Evolutionary conservation across 805 yeast species (phyloP), one percentile per base, ranked within the genome.

Genomic region (Zygosaccharomyces kombuchaensis): DNA sequence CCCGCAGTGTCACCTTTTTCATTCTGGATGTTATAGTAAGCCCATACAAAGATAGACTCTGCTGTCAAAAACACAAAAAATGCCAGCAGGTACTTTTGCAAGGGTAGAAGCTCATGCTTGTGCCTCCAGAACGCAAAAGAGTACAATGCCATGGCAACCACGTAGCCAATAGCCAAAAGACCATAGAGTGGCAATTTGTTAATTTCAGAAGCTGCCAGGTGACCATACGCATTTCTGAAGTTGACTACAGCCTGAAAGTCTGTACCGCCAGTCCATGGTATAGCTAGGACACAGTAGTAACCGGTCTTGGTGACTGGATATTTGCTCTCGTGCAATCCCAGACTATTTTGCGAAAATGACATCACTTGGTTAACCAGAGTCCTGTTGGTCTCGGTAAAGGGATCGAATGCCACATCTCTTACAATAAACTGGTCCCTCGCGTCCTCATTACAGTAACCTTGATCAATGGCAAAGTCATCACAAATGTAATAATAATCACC

Each of bases 111-210:
- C 62, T 91, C 96, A 58, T 87, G 79, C 53, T 95, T 80, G 66
- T 87, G 90, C 59, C 81, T 85, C 73, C 81, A 84, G 62, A 87
- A 86, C 51, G 87, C 87, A 69, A 87, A 90, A 31, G 87, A 81
- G 73, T 88, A 93, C 50, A 86, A 72, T n/a, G 85, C 81, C 60
- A 88, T 74, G 8, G 88, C 82, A 34, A 87, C 84, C 6, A 85
- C 87, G 62, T 93, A 93, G 34, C 84, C 79, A 30, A 93, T 74
- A 1, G 96, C 87, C 58, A 88, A 73, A 12, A 86, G 77, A 1
- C 96, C 97, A 63, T 88, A 93, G 21, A 88, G 79, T 9, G 96
- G 88, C 51, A 93, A 74, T 58, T 90, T 87, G 23, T 98, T 96
- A 55, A 87, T 84, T 63, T 93, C 96, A 29, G 90, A 73, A 4